Conservation (phyloP, 768 basidiomycete species). For the Boletus pseudopeckii region DNA sequence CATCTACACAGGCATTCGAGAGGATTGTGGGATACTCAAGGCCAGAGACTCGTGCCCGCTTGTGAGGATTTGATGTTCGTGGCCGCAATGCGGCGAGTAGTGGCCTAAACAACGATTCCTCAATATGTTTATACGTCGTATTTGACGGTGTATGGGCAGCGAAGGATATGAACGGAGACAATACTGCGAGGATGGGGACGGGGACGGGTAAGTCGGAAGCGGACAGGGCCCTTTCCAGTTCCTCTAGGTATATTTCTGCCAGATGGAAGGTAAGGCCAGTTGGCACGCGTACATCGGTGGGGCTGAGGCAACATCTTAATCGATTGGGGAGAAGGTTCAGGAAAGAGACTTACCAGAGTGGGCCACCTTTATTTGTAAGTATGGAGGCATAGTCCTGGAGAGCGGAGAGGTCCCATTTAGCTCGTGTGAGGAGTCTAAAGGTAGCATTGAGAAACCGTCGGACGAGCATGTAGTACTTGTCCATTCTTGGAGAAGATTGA, state of each 20-base stretch:
- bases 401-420: slow-evolving; percentile 58
- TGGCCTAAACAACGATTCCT: slow-evolving; percentile 65
- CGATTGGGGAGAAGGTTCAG: background rate
- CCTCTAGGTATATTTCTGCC: slow-evolving; percentile 85
- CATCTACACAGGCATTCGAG: slow-evolving; percentile 50
- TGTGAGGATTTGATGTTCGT: slow-evolving; percentile 42
- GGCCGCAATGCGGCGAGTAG: slow-evolving; percentile 54
- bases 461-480: slow-evolving; percentile 97
- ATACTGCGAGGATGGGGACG: slow-evolving; percentile 51
- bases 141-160: slow-evolving; percentile 64
- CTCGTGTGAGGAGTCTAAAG: slow-evolving; percentile 72
- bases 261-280: slow-evolving; percentile 80
- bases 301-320: slow-evolving; percentile 39
- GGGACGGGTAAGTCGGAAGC: slow-evolving; percentile 30
- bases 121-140: slow-evolving; percentile 70
- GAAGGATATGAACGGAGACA: slow-evolving; percentile 69
- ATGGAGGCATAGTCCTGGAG: slow-evolving; percentile 68
- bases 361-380: slow-evolving; percentile 65
- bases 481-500: slow-evolving; percentile 55
- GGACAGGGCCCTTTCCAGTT: slow-evolving; percentile 68
- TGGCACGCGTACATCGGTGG: slow-evolving; percentile 70
- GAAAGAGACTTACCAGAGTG: slow-evolving; percentile 61
- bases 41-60: slow-evolving; percentile 36
- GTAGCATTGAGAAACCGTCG: slow-evolving; percentile 83
- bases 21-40: slow-evolving; percentile 42